A percentile compares a stretch with the other conserved stretches of the same genome.
Evolutionary conservation across 768 basidiomycete genomes (phyloP).

Genomic region (Macrocybe gigantea): DNA sequence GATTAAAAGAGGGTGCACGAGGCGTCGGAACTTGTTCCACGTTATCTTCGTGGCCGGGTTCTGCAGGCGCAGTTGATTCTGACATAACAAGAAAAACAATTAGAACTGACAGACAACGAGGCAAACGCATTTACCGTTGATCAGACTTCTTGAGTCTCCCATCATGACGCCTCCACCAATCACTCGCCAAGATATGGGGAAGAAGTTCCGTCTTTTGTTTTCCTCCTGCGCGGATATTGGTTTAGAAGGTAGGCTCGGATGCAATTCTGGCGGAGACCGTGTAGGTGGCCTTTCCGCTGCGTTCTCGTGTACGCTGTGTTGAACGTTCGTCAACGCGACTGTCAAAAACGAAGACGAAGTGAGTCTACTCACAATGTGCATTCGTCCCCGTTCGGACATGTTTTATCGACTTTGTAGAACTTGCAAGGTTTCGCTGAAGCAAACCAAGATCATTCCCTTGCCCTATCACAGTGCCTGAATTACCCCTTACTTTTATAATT

Average conservation of each 20-base stretch:
- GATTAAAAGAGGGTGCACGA: too few relatives aligned
- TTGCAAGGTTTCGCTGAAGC: conserved; percentile 58
- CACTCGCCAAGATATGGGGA: conserved; percentile 70
- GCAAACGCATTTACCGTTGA: not conserved
- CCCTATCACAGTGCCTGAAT: too few relatives aligned
- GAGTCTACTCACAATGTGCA: conserved; percentile 52
- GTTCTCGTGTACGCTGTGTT: conserved; percentile 4
- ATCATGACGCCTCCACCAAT: conserved; percentile 76
- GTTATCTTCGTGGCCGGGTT: not conserved
- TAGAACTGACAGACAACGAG: not conserved
- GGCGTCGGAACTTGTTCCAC: too few relatives aligned
- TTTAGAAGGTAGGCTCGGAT: conserved; percentile 12
- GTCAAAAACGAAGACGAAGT: not conserved
- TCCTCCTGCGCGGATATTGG: conserved; percentile 23
- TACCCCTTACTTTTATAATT: conserved; percentile 34
- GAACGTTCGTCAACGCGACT: conserved; percentile 41
- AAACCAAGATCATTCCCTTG: not conserved
- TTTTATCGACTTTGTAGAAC: conserved; percentile 38
- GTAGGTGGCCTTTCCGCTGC: too few relatives aligned
- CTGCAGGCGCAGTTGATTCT: not conserved
- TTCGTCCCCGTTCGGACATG: conserved; percentile 46
- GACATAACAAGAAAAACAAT: not conserved
- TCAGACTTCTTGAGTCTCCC: conserved; percentile 24
- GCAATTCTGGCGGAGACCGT: conserved; percentile 4
- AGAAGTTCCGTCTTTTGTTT: conserved; percentile 41